Evolutionary conservation across 208 protist genomes (phyloP).

Genomic region (Leishmania aethiopica): DNA sequence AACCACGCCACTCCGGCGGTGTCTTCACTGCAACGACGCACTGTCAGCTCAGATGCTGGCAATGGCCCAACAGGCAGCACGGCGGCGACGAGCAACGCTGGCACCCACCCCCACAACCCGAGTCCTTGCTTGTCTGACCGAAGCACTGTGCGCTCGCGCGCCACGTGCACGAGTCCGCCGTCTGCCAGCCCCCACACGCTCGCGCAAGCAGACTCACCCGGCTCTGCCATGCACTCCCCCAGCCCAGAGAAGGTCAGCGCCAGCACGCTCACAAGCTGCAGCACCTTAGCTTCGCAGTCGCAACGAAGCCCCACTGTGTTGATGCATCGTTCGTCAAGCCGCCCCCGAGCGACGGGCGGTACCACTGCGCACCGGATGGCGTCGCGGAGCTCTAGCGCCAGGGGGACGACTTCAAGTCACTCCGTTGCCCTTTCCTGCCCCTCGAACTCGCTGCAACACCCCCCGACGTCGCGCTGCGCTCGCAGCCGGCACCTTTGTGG

Average conservation of each 20-base stretch:
- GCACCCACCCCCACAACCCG: constrained; percentile 15
- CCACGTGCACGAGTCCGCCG: constrained; percentile 3
- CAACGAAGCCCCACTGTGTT: constrained; percentile 8
- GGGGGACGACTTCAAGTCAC: neutral
- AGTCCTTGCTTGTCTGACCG: constrained; percentile 21
- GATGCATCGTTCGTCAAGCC: neutral
- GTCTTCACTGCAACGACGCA: neutral
- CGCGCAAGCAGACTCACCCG: neutral
- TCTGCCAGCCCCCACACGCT: neutral
- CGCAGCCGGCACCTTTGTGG: constrained; percentile 5
- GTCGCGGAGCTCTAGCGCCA: neutral
- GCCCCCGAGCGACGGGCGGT: neutral
- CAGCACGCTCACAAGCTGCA: neutral
- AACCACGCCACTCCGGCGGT: neutral
- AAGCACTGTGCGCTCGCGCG: neutral
- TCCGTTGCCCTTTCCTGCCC: constrained; percentile 1
- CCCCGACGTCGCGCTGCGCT: constrained; percentile 3
- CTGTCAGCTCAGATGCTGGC: neutral
- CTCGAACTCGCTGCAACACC: constrained; percentile 9
- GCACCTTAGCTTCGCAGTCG: neutral
- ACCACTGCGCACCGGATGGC: neutral
- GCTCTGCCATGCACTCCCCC: neutral
- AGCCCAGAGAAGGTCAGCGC: neutral
- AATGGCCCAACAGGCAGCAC: neutral
- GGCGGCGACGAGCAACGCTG: constrained; percentile 23